phyloP scores from a whole-genome alignment of 2,329 filamentous ascomycete species.

The Coniochaeta hoffmannii region DNA sequence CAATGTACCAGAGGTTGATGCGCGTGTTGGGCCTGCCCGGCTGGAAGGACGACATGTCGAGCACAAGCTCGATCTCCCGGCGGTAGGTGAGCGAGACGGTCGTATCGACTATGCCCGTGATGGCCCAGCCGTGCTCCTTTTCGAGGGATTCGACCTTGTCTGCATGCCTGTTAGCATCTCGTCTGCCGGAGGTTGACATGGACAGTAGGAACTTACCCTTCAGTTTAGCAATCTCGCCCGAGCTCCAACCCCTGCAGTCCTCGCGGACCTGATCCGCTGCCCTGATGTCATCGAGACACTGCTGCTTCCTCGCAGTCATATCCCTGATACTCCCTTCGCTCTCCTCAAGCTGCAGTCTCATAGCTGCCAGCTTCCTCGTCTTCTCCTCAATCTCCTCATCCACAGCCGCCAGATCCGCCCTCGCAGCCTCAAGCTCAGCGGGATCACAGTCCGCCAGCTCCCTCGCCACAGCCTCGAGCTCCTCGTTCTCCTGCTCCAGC shows the following conservation, averaged over 20 bases:
- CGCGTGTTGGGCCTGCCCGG: constrained; percentile 36
- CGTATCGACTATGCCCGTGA: constrained; percentile 55
- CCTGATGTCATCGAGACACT: constrained; percentile 66
- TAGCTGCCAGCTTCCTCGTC: constrained; percentile 55
- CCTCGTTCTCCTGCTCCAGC: constrained; percentile 56
- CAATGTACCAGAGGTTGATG: constrained; percentile 67
- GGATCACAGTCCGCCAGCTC: constrained; percentile 77
- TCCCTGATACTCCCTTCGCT: constrained; percentile 59
- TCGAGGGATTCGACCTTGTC: constrained; percentile 60
- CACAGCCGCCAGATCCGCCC: constrained; percentile 57
- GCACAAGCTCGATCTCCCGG: constrained; percentile 65
- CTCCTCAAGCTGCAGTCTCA: constrained; percentile 59
- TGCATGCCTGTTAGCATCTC: constrained; percentile 32
- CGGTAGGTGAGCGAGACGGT: constrained; percentile 67
- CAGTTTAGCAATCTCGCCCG: constrained; percentile 69
- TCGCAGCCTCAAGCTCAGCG: constrained; percentile 65
- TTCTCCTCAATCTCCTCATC: constrained; percentile 66
- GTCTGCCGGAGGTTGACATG: neutral
- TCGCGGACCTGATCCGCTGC: constrained; percentile 79
- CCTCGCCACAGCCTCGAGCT: constrained; percentile 62
- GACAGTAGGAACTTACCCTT: constrained; percentile 50
- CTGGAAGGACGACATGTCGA: constrained; percentile 59
- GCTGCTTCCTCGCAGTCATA: constrained; percentile 58
- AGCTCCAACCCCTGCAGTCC: constrained; percentile 83
- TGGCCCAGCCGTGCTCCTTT: constrained; percentile 61